phyloP scores from a whole-genome alignment of 176 grass and related monocot genomes.

The Oryza glaberrima region DNA sequence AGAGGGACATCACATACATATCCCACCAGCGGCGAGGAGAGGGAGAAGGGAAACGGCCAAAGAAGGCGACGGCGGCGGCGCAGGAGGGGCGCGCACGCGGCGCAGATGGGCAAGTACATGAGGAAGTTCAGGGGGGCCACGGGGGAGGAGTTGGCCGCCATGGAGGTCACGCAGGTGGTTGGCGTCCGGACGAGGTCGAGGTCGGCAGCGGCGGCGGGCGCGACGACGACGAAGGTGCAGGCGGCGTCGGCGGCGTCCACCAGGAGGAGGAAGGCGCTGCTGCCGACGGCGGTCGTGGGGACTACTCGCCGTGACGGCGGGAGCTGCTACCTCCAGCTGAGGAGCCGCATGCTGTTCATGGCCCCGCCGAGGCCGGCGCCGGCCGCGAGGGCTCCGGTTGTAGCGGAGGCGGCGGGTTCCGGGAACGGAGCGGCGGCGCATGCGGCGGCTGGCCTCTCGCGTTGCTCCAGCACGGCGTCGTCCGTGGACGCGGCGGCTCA shows the following conservation, averaged over 20 bases:
- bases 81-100: conserved; percentile 3
- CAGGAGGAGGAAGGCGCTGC: conserved; percentile 40
- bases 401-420: background rate
- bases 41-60: conserved; percentile 39
- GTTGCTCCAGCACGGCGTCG: conserved; percentile 68
- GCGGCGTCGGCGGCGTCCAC: background rate
- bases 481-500: conserved; percentile 16
- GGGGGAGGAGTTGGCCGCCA: conserved; percentile 48
- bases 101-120: conserved; percentile 76
- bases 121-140: conserved; percentile 58
- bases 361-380: conserved; percentile 8
- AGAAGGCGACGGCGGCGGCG: background rate
- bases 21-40: background rate
- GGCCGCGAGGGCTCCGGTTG: background rate
- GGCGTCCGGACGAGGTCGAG: conserved; percentile 72
- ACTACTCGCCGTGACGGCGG: background rate
- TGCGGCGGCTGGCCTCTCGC: conserved; percentile 38
- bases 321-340: conserved; percentile 65
- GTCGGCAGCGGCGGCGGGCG: conserved; percentile 6
- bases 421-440: background rate
- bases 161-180: conserved; percentile 73
- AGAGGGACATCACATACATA: conserved; percentile 16
- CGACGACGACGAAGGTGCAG: conserved; percentile 1
- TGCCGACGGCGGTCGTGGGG: background rate
- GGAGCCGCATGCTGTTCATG: conserved; percentile 79